A percentile compares a stretch with the other conserved stretches of the same genome.
phyloP scores from a whole-genome alignment of 2,329 filamentous ascomycete genomes.

The Rhexocercosporidium sp. region DNA sequence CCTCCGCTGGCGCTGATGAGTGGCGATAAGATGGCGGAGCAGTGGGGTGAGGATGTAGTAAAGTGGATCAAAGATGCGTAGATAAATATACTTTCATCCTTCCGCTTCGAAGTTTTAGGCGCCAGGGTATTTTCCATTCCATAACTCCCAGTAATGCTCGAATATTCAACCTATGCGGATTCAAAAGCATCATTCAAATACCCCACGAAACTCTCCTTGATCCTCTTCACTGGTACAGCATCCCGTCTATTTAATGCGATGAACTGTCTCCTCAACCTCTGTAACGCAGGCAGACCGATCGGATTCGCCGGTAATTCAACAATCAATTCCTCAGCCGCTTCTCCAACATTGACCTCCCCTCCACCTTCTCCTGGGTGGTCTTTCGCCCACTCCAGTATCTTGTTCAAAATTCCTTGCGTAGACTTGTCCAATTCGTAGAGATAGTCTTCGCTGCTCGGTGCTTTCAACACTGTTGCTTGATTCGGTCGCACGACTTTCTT shows the following conservation, averaged over 20 bases:
- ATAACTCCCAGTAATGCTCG: slow-evolving; percentile 17
- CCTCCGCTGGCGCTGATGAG: slow-evolving; percentile 35
- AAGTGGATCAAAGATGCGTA: slow-evolving; percentile 35
- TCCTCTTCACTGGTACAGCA: slow-evolving; percentile 58
- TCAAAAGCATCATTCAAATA: slow-evolving; percentile 71
- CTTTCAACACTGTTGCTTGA: slow-evolving; percentile 74
- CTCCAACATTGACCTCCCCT: slow-evolving; percentile 53
- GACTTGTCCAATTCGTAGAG: slow-evolving; percentile 80
- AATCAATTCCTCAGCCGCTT: slow-evolving; percentile 52
- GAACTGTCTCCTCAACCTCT: slow-evolving; percentile 78
- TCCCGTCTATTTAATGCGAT: slow-evolving; percentile 76
- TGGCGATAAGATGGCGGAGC: slow-evolving; percentile 37
- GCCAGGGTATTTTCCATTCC: slow-evolving; percentile 29
- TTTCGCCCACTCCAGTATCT: slow-evolving; percentile 70
- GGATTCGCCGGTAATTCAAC: slow-evolving; percentile 70
- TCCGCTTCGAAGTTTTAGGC: neutral
- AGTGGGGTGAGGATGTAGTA: slow-evolving; percentile 38
- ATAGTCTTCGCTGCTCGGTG: slow-evolving; percentile 68
- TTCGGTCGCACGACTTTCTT: slow-evolving; percentile 74
- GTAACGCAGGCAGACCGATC: slow-evolving; percentile 75
- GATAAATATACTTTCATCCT: neutral
- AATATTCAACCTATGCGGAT: slow-evolving; percentile 24
- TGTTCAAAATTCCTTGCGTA: slow-evolving; percentile 77
- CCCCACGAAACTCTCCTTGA: slow-evolving; percentile 67
- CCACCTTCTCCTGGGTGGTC: slow-evolving; percentile 66